These are phyloP conservation scores for Aureobasidium sp. DNA, from an alignment of 2,329 filamentous ascomycete species.

Conservation along the genomic window DNA sequence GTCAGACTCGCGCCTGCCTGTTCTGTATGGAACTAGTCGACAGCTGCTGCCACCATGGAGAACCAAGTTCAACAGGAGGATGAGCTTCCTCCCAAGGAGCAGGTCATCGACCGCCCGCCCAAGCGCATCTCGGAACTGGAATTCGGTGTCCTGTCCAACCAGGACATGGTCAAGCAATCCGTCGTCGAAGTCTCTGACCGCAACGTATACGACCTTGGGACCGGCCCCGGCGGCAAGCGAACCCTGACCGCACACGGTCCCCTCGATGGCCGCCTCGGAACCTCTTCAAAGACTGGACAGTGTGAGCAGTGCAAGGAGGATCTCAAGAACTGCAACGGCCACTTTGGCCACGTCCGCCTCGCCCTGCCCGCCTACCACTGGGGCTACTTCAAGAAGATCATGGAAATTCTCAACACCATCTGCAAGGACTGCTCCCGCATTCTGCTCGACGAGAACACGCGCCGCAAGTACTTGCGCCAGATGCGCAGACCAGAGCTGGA, in stretches of 20 bases:
- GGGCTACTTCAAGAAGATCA: slow-evolving; percentile 88
- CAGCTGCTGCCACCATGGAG: slow-evolving; percentile 5
- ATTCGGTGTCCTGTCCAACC: slow-evolving; percentile 89
- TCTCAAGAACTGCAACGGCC: slow-evolving; percentile 79
- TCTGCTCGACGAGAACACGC: slow-evolving; percentile 70
- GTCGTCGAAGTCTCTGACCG: slow-evolving; percentile 92
- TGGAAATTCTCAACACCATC: slow-evolving; percentile 85
- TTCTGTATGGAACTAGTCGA: slow-evolving; percentile 6
- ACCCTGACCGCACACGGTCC: slow-evolving; percentile 73
- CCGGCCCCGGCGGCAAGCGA: slow-evolving; percentile 44
- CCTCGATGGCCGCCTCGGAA: slow-evolving; percentile 79
- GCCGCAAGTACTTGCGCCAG: slow-evolving; percentile 67
- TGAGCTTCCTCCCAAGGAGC: slow-evolving; percentile 53
- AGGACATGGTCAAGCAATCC: slow-evolving; percentile 91
- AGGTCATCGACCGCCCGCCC: slow-evolving; percentile 79
- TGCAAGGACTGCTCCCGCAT: slow-evolving; percentile 89
- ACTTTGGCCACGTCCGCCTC: slow-evolving; percentile 88
- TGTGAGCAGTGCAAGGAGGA: slow-evolving; percentile 79
- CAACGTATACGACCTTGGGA: slow-evolving; percentile 79
- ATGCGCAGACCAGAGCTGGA: slow-evolving; percentile 75
- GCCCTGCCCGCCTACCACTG: slow-evolving; percentile 92
- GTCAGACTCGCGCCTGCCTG: background rate
- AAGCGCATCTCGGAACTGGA: slow-evolving; percentile 90
- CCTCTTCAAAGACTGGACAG: slow-evolving; percentile 69
- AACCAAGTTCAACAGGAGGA: background rate